Conservation (phyloP, 768 basidiomycete genomes). For the Suillus discolor region DNA sequence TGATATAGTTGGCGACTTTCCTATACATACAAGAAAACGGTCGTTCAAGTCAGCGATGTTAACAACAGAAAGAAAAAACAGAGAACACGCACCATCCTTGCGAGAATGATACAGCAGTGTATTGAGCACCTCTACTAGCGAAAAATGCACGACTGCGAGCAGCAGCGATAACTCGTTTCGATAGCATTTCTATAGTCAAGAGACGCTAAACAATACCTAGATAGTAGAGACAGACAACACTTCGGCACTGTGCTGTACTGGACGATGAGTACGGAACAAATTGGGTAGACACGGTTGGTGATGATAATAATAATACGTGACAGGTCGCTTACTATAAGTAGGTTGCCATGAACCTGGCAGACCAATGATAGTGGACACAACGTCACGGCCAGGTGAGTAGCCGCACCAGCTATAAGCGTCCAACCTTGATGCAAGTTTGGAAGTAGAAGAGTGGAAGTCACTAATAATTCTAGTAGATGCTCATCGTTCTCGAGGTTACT, state of each 20-base stretch:
- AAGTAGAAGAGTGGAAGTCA: background rate
- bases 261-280: conserved; percentile 5
- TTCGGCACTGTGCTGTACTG: background rate
- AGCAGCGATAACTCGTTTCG: conserved; percentile 65
- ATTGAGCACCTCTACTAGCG: conserved; percentile 36
- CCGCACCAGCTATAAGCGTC: background rate
- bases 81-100: conserved; percentile 47
- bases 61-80: conserved; percentile 7
- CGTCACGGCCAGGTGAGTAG: background rate
- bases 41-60: conserved; percentile 13
- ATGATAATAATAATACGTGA: conserved; percentile 1
- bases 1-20: conserved; percentile 50
- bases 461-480: background rate
- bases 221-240: background rate
- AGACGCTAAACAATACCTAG: background rate
- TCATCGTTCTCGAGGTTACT: background rate
- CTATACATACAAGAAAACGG: conserved; percentile 30
- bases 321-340: conserved; percentile 4
- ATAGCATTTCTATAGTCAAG: conserved; percentile 51
- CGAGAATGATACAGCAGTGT: conserved; percentile 38
- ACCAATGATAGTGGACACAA: background rate
- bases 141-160: conserved; percentile 63
- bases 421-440: background rate
- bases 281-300: background rate
- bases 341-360: conserved; percentile 2